A percentile compares a stretch with the other conserved stretches of the same genome.
Conservation (phyloP, 1,139 yeast genomes). For the Scheffersomyces lignicola region DNA sequence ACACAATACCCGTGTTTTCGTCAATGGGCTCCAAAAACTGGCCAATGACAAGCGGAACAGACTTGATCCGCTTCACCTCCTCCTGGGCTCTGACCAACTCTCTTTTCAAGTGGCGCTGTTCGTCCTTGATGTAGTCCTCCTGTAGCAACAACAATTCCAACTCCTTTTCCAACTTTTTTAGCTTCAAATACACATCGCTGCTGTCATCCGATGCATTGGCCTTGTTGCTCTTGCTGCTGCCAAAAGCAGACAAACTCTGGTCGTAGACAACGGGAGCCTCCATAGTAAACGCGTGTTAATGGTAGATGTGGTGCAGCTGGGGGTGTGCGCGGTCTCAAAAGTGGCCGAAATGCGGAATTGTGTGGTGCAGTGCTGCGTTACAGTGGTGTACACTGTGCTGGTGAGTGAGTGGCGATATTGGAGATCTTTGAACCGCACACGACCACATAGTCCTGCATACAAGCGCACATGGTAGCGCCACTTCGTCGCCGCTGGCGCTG, state of each 20-base stretch:
- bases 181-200: slow-evolving; percentile 73
- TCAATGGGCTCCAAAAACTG: slow-evolving; percentile 98
- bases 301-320: too few species aligned
- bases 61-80: slow-evolving; percentile 95
- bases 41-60: slow-evolving; percentile 97
- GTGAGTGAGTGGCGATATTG: too few species aligned
- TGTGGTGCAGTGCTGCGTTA: too few species aligned
- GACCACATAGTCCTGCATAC: too few species aligned
- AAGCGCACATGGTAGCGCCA: too few species aligned
- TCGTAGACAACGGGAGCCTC: slow-evolving; percentile 24
- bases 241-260: slow-evolving; percentile 5
- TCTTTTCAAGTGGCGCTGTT: slow-evolving; percentile 92
- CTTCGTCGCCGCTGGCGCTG: too few species aligned
- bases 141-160: slow-evolving; percentile 80
- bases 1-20: slow-evolving; percentile 93
- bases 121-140: slow-evolving; percentile 96
- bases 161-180: slow-evolving; percentile 88
- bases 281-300: too few species aligned
- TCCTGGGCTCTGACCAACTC: slow-evolving; percentile 97
- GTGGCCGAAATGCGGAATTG: too few species aligned
- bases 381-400: too few species aligned
- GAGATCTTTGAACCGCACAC: too few species aligned
- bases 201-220: slow-evolving; percentile 32
- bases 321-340: too few species aligned
- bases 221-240: slow-evolving; percentile 7